phyloP scores from a whole-genome alignment of 2,329 filamentous ascomycete genomes.

The Zasmidium angulare region DNA sequence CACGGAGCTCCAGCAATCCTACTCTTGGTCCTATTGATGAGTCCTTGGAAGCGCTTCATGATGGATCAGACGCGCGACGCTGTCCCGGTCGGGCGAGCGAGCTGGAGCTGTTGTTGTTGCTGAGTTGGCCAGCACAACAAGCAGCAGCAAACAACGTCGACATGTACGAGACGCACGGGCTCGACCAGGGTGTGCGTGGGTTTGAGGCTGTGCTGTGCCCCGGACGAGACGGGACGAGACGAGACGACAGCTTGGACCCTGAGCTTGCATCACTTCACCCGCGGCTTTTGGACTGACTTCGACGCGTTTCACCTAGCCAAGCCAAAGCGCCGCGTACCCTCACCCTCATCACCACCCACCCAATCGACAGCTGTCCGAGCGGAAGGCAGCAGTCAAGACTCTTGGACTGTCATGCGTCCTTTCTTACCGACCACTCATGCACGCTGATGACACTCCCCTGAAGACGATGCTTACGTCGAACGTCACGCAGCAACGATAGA shows the following conservation, averaged over 20 bases:
- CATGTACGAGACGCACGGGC: too few species aligned
- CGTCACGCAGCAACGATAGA: not conserved
- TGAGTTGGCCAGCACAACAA: too few species aligned
- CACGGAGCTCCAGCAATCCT: not conserved
- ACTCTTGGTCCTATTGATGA: conserved; percentile 22
- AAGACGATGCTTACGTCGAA: not conserved
- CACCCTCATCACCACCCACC: not conserved
- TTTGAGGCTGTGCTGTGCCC: too few species aligned
- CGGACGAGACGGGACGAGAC: too few species aligned
- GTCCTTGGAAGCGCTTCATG: conserved; percentile 20
- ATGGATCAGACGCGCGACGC: not conserved
- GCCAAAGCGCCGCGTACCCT: not conserved
- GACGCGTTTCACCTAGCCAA: not conserved
- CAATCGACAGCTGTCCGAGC: not conserved
- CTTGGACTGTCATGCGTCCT: not conserved
- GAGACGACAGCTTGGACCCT: too few species aligned
- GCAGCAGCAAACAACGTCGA: too few species aligned
- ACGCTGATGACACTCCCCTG: not conserved
- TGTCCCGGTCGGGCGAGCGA: too few species aligned
- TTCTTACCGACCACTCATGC: not conserved
- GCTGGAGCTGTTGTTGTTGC: too few species aligned
- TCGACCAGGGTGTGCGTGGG: too few species aligned
- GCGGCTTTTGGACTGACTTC: not conserved
- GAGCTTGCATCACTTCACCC: too few species aligned
- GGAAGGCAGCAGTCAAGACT: not conserved